Conservation (phyloP, 345 rosid species). For the Eutrema heterophyllum region DNA sequence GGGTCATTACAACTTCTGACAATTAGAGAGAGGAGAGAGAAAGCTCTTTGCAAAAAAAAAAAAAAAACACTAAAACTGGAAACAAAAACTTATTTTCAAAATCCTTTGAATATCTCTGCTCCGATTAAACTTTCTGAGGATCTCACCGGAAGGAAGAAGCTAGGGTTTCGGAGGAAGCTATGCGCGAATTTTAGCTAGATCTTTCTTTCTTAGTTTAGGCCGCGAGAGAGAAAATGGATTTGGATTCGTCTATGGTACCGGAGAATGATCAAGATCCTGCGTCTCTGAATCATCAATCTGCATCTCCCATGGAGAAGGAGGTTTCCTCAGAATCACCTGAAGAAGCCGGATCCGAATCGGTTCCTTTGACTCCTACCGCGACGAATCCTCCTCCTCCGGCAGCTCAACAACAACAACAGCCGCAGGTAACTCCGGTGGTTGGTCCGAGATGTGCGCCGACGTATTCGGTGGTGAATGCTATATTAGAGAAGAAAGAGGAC, state of each 20-base stretch:
- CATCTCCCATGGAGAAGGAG: constrained; percentile 55
- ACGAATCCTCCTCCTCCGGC: constrained; percentile 16
- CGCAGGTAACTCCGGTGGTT: constrained; percentile 42
- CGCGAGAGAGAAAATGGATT: constrained; percentile 51
- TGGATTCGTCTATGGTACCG: constrained; percentile 64
- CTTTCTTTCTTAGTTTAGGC: constrained; percentile 28
- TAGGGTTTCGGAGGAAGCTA: constrained; percentile 50
- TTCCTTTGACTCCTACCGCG: constrained; percentile 19
- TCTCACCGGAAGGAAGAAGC: constrained; percentile 22
- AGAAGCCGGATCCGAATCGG: constrained; percentile 32
- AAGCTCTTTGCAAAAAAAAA: too few species aligned
- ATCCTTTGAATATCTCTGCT: not conserved
- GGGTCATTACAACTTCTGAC: not conserved
- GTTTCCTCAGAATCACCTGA: constrained; percentile 30
- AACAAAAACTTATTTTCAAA: not conserved
- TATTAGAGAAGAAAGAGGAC: constrained; percentile 84
- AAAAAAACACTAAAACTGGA: too few species aligned
- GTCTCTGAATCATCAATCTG: constrained; percentile 30
- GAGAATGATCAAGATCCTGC: constrained; percentile 63
- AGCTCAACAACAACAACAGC: constrained; percentile 23
- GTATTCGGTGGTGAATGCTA: constrained; percentile 73
- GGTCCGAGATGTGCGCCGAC: constrained; percentile 94
- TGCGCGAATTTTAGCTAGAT: constrained; percentile 41
- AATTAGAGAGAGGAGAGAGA: constrained; percentile 16
- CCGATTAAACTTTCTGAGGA: not conserved